A percentile compares a stretch with the other conserved stretches of the same genome.
Evolutionary conservation across 352 stramenopile genomes (phyloP).

Genomic region (Pythium aquatile): DNA sequence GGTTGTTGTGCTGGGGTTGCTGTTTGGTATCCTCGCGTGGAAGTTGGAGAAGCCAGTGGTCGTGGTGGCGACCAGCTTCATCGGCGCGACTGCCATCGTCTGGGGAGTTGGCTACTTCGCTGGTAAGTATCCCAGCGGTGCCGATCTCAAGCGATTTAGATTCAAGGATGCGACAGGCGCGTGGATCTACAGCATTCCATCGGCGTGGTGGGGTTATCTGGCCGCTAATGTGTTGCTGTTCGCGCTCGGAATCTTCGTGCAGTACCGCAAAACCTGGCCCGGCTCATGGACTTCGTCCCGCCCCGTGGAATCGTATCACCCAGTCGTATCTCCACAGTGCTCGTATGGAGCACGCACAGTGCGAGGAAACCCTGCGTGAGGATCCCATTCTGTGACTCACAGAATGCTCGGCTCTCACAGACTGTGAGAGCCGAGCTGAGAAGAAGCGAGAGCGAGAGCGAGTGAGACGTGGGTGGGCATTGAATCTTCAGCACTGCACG

Average conservation of each 20-base stretch:
- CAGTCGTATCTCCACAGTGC: background rate
- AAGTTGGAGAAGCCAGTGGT: constrained; percentile 56
- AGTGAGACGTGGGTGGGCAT: background rate
- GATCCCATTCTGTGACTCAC: background rate
- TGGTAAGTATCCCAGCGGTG: constrained; percentile 50
- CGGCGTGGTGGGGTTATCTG: constrained; percentile 41
- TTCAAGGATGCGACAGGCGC: constrained; percentile 21
- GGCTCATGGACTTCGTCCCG: constrained; percentile 7
- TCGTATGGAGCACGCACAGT: background rate
- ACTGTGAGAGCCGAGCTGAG: background rate
- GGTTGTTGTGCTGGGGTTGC: constrained; percentile 37
- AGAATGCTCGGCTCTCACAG: too few species aligned
- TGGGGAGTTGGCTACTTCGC: constrained; percentile 58
- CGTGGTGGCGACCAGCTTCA: constrained; percentile 52
- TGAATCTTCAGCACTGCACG: background rate
- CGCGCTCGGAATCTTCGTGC: constrained; percentile 27
- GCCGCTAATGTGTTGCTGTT: constrained; percentile 31
- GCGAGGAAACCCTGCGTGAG: background rate
- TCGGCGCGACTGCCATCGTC: constrained; percentile 40
- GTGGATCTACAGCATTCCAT: constrained; percentile 31
- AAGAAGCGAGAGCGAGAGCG: background rate
- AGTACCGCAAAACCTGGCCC: constrained; percentile 29
- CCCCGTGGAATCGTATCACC: background rate
- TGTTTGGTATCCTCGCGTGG: constrained; percentile 39
- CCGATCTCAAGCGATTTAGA: constrained; percentile 43